Evolutionary conservation across 2,329 filamentous ascomycete genomes (phyloP).

Genomic region (Fusarium sp.): DNA sequence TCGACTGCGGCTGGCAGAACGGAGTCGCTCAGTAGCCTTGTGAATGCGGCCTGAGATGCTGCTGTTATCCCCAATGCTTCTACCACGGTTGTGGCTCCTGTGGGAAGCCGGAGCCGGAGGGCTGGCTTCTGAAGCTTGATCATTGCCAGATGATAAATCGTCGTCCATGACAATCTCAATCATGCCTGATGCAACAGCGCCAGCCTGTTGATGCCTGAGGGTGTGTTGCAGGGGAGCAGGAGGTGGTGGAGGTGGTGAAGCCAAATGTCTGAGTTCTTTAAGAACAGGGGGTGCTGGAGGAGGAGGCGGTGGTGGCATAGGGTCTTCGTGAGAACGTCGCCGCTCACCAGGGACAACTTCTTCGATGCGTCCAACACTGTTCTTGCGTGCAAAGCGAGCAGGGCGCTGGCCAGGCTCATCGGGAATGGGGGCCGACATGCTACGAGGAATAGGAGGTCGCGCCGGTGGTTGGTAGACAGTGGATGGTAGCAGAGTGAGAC

Average conservation of each 20-base stretch:
- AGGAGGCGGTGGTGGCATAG: slow-evolving; percentile 61
- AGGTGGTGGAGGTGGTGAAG: slow-evolving; percentile 68
- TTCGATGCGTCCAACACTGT: slow-evolving; percentile 55
- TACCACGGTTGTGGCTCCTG: slow-evolving; percentile 64
- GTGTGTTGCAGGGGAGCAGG: slow-evolving; percentile 64
- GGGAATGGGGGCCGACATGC: slow-evolving; percentile 68
- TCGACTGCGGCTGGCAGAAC: slow-evolving; percentile 66
- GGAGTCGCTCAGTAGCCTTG: slow-evolving; percentile 68
- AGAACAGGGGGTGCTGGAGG: slow-evolving; percentile 64
- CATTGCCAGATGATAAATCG: slow-evolving; percentile 52
- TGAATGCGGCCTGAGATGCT: slow-evolving; percentile 63
- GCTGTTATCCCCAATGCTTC: slow-evolving; percentile 62
- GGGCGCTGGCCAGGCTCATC: slow-evolving; percentile 47
- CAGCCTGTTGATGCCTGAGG: slow-evolving; percentile 53
- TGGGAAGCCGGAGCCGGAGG: slow-evolving; percentile 50
- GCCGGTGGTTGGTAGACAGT: slow-evolving; percentile 68
- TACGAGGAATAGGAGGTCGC: slow-evolving; percentile 62
- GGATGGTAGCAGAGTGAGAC: slow-evolving; percentile 63
- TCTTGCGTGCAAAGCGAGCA: slow-evolving; percentile 48
- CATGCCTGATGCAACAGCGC: slow-evolving; percentile 61
- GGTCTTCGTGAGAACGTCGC: slow-evolving; percentile 61
- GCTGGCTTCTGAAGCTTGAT: slow-evolving; percentile 32
- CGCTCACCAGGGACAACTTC: slow-evolving; percentile 54
- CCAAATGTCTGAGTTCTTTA: slow-evolving; percentile 71
- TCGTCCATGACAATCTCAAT: slow-evolving; percentile 76